A percentile compares a stretch with the other conserved stretches of the same genome.
Evolutionary conservation across 495 filamentous ascomycete species (phyloP).

Genomic region (Penicillium steckii): DNA sequence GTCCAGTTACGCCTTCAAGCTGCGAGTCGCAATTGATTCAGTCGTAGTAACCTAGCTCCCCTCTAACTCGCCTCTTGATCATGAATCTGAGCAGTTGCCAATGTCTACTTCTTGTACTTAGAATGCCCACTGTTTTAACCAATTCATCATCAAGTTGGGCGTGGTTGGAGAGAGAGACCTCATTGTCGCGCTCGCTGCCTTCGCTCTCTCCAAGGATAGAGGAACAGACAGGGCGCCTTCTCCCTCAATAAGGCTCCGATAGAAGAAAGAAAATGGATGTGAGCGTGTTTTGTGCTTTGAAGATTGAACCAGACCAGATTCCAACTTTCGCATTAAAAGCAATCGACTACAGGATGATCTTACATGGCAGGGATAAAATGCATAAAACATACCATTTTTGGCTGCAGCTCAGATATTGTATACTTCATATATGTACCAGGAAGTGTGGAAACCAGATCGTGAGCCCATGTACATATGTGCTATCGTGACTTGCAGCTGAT

Average conservation of each 20-base stretch:
- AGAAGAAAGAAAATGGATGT: conserved; percentile 56
- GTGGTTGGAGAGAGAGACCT: conserved; percentile 13
- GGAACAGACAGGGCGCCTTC: conserved; percentile 4
- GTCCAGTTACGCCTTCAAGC: no score
- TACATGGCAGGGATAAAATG: no score
- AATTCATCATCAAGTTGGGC: conserved; percentile 17
- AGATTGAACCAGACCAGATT: conserved; percentile 48
- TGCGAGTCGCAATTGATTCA: no score
- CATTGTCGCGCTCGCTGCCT: conserved; percentile 20
- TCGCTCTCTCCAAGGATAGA: conserved; percentile 6
- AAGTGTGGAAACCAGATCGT: neutral
- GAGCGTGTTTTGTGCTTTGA: conserved; percentile 35
- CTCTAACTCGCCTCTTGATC: no score
- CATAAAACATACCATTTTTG: no score
- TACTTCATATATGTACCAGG: neutral
- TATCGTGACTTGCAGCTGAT: neutral
- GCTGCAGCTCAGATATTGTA: neutral
- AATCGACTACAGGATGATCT: no score
- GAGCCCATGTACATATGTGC: neutral
- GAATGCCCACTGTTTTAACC: conserved; percentile 25
- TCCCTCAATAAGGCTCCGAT: conserved; percentile 26
- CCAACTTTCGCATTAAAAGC: neutral
- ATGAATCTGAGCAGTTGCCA: no score
- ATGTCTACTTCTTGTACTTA: no score
- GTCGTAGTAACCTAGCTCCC: no score